Percentiles rank a stretch among this genome's conserved stretches.
Evolutionary conservation across 257 asterid species (phyloP).

Genomic region (Nemophila menziesii): DNA sequence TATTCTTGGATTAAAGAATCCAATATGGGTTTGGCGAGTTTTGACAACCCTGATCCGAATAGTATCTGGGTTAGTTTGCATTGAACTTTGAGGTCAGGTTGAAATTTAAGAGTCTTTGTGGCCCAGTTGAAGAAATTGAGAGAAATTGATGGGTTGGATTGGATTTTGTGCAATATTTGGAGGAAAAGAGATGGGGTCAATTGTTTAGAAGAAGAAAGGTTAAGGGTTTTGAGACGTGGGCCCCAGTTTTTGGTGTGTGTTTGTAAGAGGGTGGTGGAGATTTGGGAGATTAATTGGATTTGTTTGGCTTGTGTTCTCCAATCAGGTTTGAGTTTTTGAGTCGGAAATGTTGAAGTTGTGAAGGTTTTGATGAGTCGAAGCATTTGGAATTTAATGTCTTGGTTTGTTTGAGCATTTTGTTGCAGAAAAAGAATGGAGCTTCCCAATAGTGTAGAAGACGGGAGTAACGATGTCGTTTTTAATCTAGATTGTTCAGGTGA

Average conservation of each 20-base stretch:
- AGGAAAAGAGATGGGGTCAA: conserved; percentile 44
- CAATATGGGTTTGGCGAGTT: conserved; percentile 42
- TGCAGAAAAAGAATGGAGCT: background rate
- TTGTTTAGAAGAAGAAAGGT: conserved; percentile 7
- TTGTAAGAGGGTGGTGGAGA: conserved; percentile 53
- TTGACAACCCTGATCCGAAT: conserved; percentile 32
- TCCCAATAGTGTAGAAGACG: background rate
- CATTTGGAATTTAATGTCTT: conserved; percentile 12
- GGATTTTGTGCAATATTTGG: conserved; percentile 43
- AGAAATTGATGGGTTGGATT: conserved; percentile 38
- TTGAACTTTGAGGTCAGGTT: conserved; percentile 42
- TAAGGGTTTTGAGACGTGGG: conserved; percentile 44
- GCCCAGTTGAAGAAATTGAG: conserved; percentile 59
- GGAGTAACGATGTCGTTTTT: background rate
- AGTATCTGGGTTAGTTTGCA: conserved; percentile 41
- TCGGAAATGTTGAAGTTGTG: conserved; percentile 12
- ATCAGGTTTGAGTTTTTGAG: conserved; percentile 14
- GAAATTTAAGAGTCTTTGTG: conserved; percentile 35
- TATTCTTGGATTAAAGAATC: conserved; percentile 32
- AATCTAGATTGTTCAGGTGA: conserved; percentile 14
- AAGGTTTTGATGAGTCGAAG: conserved; percentile 7
- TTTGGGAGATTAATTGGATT: conserved; percentile 44
- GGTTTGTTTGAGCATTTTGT: background rate
- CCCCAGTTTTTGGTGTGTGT: conserved; percentile 55
- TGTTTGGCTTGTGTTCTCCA: conserved; percentile 55